phyloP scores from a whole-genome alignment of 2,329 filamentous ascomycete genomes.

The Chrysoporthe cubensis region DNA sequence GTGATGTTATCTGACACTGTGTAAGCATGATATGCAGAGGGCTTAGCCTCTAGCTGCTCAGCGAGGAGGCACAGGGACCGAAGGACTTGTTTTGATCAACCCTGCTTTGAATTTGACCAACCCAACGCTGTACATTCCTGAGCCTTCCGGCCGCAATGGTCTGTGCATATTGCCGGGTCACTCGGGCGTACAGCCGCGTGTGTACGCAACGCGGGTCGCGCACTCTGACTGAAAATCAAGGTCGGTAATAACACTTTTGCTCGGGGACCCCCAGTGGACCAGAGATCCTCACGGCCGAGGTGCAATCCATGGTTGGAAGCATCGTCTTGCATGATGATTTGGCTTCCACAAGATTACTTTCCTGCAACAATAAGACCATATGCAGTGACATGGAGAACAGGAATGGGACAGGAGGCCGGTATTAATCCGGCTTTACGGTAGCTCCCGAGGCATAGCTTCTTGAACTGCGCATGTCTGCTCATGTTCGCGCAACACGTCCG shows the following conservation, averaged over 20 bases:
- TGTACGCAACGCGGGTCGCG: no score
- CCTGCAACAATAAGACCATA: neutral
- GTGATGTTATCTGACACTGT: neutral
- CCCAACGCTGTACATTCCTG: no score
- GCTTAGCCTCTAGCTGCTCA: neutral
- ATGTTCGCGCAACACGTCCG: neutral
- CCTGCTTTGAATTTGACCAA: no score
- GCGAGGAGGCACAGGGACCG: neutral
- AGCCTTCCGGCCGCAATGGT: no score
- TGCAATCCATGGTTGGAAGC: neutral
- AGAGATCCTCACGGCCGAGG: neutral
- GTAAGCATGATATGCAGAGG: neutral
- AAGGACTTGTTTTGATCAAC: no score
- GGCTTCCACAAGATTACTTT: neutral
- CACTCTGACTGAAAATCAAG: no score
- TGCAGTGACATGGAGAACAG: neutral
- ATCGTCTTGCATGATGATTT: neutral
- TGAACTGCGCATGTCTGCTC: neutral
- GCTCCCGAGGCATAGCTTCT: neutral
- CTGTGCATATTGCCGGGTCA: no score
- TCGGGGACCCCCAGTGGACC: neutral
- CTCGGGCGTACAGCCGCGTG: no score
- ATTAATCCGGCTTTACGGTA: neutral
- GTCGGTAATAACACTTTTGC: no score
- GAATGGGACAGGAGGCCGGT: neutral